Base-by-base conservation (phyloP, 257 asterid genomes). In the Nicotiana noctiflora region DNA sequence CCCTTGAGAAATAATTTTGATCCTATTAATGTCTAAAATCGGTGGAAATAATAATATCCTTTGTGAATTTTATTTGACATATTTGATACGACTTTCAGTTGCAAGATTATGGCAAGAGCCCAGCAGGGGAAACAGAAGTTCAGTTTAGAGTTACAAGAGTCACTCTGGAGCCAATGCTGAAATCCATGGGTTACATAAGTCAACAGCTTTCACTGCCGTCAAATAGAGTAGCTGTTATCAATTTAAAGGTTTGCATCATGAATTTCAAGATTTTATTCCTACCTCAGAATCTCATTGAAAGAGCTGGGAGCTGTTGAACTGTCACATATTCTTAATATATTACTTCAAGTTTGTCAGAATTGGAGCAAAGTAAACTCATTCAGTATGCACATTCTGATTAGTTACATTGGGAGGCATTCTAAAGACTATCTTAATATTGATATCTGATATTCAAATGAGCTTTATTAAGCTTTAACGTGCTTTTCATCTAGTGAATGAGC, bases 101-200 rank as follows among this genome's bases (percentile, higher is more conserved):
- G 84, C 94, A 91, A 84, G 96, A 93, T 82, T 90, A 90, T 87
- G 87, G 91, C 63, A 93, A 89, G 88, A 86, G 85, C 80, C 90
- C 91, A 67, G 84, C 90, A 66, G 92, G 93, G 81, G 97, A 91
- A 88, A 83, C 90, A 55, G 92, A 89, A 80, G 95, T 91, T 85
- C 94, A 93, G 77, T 90, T 91, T 89, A 88, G 93, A 80, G 92
- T 93, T 82, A 91, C 93, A 82, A 89, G 89, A 86, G 84, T 83
- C 84, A 90, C 94, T 11, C 87, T 93, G 82, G 94, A 91, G 89
- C 93, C 97, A 76, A 91, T 93, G 97, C 81, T 93, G 87, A 93
- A 86, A 86, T 93, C 97, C 84, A 91, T 93, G 97, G 82, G 91
- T 65, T 85, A 85, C 88, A 93, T 91, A 83, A 93, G 90, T 84